Evolutionary conservation across 225 moss, liverwort and hornwort species (phyloP).

Genomic region (Anthoceros angustus): DNA sequence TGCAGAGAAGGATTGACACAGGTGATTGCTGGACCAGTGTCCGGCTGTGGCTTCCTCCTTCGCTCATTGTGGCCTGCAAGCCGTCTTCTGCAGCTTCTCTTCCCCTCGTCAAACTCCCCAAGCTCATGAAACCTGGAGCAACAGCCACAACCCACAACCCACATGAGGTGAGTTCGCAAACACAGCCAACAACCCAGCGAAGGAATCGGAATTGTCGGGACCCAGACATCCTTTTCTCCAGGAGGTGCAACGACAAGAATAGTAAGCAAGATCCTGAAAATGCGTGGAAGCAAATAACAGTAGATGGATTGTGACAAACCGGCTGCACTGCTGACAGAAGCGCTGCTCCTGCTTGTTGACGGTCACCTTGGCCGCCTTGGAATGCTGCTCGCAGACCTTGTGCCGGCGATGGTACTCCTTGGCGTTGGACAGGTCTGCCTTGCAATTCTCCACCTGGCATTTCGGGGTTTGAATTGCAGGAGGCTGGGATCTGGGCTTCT

Average conservation of each 20-base stretch:
- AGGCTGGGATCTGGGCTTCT: constrained; percentile 40
- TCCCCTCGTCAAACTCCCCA: constrained; percentile 85
- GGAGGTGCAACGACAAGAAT: background rate
- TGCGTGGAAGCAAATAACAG: background rate
- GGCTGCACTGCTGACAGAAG: constrained; percentile 88
- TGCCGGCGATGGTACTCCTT: constrained; percentile 91
- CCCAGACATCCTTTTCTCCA: too few relatives aligned
- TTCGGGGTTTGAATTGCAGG: constrained; percentile 48
- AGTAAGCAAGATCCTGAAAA: background rate
- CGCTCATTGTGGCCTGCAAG: constrained; percentile 86
- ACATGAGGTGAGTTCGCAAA: background rate
- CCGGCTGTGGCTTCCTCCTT: constrained; percentile 79
- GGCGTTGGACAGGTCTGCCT: constrained; percentile 63
- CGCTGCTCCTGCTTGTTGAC: constrained; percentile 66
- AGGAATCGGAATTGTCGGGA: too few relatives aligned
- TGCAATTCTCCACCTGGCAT: constrained; percentile 87
- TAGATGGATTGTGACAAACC: constrained; percentile 12
- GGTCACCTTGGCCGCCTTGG: constrained; percentile 64
- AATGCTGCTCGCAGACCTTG: constrained; percentile 89
- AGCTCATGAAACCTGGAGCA: constrained; percentile 67
- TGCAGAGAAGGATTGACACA: constrained; percentile 32
- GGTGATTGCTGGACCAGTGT: constrained; percentile 42
- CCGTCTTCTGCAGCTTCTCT: constrained; percentile 73
- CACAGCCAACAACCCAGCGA: background rate
- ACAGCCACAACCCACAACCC: background rate